Evolutionary conservation across 495 filamentous ascomycete genomes (phyloP), one percentile per base, ranked within the genome.

Genomic region (Corynascus novoguineensis): DNA sequence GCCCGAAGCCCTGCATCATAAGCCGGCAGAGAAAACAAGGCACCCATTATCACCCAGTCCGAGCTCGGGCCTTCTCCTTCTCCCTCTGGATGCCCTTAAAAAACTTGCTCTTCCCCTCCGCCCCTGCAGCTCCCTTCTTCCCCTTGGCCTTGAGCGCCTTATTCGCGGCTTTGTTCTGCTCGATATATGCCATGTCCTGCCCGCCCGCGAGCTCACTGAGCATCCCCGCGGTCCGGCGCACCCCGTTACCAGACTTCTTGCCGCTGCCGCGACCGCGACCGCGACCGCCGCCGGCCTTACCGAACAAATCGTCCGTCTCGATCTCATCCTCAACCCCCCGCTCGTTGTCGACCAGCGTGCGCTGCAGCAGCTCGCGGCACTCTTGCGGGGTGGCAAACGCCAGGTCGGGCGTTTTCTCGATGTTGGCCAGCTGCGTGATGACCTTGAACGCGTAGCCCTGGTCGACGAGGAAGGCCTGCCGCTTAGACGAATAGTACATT

Each of bases 361-460:
- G 85, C 50, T 91, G 86, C 2, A 99, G 81, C 31, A 97, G 82
- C 74, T 96, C 92, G 46, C 90, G 84, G 22, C 90, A 86, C 67
- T 97, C 92, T 12, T 83, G 76, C 0, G 90, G 78, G 1, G 90
- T 89, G 0, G 82, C 76, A 70, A 91, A 97, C 3, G 87, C 87
- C 10, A 97, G 82, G 6, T 85, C 86, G 7, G 87, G 83, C 31
- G 90, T 84, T 35, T 87, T 78, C 59, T 97, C 90, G 52, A 97
- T 90, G 25, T 92, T 92, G 63, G 90, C 85, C 7, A 99, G 79
- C 66, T 96, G 90, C 1, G 93, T 97, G 70, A 99, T 99, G 56
- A 99, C 93, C 71, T 97, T 97, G 80, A 97, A 97, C 19, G 93
- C 93, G 71, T 99, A 99, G 34, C 93, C 93, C 70, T 99, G 93